Conservation (phyloP, 2,329 filamentous ascomycete species). For the Aspergillus fumigatus region DNA sequence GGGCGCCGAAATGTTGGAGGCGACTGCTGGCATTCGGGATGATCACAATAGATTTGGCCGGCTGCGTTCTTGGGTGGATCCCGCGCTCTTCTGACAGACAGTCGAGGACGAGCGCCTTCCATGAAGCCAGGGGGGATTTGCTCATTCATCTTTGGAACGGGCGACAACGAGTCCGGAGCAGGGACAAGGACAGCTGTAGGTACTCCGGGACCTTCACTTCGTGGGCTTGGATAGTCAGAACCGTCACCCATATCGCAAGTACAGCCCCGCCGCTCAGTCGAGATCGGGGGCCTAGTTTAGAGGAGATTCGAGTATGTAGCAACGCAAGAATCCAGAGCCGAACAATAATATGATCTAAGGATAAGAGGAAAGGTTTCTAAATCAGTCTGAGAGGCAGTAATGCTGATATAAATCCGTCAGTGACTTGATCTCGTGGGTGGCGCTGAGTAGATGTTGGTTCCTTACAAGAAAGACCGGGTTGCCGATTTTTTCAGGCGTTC, state of each 20-base stretch:
- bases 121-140: constrained; percentile 26
- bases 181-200: constrained; percentile 33
- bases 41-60: constrained; percentile 73
- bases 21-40: constrained; percentile 63
- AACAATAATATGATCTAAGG: background rate
- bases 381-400: background rate
- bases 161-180: constrained; percentile 29
- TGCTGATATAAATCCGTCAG: constrained; percentile 7
- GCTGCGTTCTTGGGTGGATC: constrained; percentile 60
- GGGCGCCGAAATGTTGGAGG: constrained; percentile 68
- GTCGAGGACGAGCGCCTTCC: constrained; percentile 35
- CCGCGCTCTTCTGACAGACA: constrained; percentile 40
- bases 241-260: constrained; percentile 38
- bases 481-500: constrained; percentile 23
- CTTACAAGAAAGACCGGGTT: constrained; percentile 16
- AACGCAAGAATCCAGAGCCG: background rate
- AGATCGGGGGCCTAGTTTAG: constrained; percentile 16
- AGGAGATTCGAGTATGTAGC: constrained; percentile 8
- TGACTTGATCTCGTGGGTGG: constrained; percentile 7
- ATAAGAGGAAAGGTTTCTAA: background rate
- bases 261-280: constrained; percentile 28
- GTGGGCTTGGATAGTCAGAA: constrained; percentile 40
- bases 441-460: constrained; percentile 7
- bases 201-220: constrained; percentile 39
- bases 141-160: constrained; percentile 34